phyloP scores from a whole-genome alignment of 2,329 filamentous ascomycete species.

The Lasiodiplodia citricola region DNA sequence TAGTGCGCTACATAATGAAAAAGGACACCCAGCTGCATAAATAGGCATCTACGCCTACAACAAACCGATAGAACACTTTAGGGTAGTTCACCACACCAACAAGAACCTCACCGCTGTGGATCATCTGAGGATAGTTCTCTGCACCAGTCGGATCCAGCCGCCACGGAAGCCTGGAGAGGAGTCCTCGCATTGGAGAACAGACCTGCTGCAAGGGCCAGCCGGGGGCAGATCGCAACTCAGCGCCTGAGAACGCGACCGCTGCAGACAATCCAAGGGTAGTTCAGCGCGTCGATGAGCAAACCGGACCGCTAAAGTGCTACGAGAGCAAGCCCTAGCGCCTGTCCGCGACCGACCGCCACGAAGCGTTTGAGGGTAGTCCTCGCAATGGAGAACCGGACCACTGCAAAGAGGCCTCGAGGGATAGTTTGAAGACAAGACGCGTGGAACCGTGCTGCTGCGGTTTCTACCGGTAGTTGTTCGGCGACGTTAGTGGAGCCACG shows the following conservation, averaged over 20 bases:
- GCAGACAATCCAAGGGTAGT: not conserved
- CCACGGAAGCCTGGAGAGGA: not conserved
- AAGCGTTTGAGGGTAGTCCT: slow-evolving; percentile 10
- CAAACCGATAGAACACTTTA: not conserved
- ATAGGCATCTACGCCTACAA: not conserved
- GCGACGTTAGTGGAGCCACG: not conserved
- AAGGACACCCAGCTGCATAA: not conserved
- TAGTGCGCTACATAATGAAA: not conserved
- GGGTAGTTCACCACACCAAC: not conserved
- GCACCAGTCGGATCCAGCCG: not conserved
- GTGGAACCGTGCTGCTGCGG: not conserved
- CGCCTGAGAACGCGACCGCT: not conserved
- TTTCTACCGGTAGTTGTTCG: not conserved
- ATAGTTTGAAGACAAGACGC: not conserved
- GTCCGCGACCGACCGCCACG: slow-evolving; percentile 6
- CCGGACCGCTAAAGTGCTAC: not conserved
- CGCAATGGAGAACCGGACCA: slow-evolving; percentile 17
- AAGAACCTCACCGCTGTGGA: not conserved
- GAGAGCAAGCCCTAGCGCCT: not conserved
- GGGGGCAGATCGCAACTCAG: not conserved
- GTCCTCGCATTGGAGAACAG: slow-evolving; percentile 8
- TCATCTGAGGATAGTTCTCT: not conserved
- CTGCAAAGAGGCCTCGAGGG: slow-evolving; percentile 2
- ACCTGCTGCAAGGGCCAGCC: not conserved
- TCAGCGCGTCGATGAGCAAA: not conserved